Evolutionary conservation across 306 rosid genomes (phyloP).

Genomic region (Dalbergia oliveri): DNA sequence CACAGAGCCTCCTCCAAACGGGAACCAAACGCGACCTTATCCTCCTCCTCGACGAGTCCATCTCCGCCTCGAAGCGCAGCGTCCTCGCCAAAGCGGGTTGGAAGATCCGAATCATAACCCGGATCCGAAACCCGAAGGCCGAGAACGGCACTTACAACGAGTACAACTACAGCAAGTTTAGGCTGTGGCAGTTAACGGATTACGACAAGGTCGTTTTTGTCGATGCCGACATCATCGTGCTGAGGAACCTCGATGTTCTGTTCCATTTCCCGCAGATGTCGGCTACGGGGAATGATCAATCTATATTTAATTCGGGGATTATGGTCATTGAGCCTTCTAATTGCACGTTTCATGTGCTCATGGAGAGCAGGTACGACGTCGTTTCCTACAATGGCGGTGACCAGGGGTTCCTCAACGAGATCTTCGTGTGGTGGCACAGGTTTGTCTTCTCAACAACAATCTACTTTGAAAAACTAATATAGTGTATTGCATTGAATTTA

Average conservation of each 20-base stretch:
- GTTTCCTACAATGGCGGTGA: slow-evolving; percentile 94
- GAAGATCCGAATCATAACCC: slow-evolving; percentile 68
- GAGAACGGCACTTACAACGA: slow-evolving; percentile 78
- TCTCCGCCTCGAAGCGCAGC: slow-evolving; percentile 63
- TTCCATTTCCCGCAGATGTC: slow-evolving; percentile 90
- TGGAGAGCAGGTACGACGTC: slow-evolving; percentile 62
- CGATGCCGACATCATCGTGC: slow-evolving; percentile 86
- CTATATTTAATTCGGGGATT: slow-evolving; percentile 88
- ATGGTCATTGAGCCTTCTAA: slow-evolving; percentile 95
- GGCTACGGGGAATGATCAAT: slow-evolving; percentile 85
- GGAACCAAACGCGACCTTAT: slow-evolving; percentile 86
- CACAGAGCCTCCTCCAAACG: slow-evolving; percentile 75
- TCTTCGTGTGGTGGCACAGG: slow-evolving; percentile 99
- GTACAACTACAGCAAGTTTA: slow-evolving; percentile 95
- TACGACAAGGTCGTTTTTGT: slow-evolving; percentile 81
- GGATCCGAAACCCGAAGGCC: slow-evolving; percentile 85
- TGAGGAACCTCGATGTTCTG: slow-evolving; percentile 82
- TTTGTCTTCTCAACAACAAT: background rate
- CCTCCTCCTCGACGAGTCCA: slow-evolving; percentile 77
- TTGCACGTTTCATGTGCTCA: slow-evolving; percentile 72
- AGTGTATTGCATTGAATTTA: too few species aligned
- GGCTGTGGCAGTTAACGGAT: slow-evolving; percentile 88
- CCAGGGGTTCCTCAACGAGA: slow-evolving; percentile 90
- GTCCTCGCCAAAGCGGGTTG: slow-evolving; percentile 75
- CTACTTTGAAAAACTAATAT: too few species aligned